Evolutionary conservation across 768 basidiomycete genomes (phyloP).

Genomic region (Rhizopogon vinicolor): DNA sequence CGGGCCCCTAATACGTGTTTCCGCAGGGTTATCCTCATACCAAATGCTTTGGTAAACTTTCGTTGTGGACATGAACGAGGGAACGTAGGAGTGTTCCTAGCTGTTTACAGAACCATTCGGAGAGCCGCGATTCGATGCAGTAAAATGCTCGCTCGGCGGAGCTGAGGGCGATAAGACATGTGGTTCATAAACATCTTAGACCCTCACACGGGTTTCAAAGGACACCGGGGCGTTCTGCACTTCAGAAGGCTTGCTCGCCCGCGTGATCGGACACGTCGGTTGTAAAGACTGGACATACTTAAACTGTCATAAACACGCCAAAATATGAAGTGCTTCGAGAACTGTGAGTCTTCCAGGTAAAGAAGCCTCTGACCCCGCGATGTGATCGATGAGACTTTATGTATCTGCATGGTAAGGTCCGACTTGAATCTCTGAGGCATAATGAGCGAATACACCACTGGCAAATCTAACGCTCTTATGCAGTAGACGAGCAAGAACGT

Average conservation of each 20-base stretch:
- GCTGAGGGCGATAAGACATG: background rate
- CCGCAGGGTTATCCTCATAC: background rate
- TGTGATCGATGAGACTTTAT: background rate
- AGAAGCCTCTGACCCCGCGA: background rate
- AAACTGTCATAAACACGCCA: background rate
- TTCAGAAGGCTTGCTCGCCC: background rate
- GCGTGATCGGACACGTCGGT: background rate
- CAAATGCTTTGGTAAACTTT: background rate
- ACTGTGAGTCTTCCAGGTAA: background rate
- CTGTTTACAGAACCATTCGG: background rate
- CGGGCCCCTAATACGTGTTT: background rate
- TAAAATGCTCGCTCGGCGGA: background rate
- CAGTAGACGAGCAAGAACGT: background rate
- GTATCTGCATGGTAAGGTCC: background rate
- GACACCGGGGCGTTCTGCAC: background rate
- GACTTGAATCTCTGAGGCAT: background rate
- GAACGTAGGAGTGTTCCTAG: background rate
- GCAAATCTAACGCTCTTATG: background rate
- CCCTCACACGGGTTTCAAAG: background rate
- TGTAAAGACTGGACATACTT: background rate
- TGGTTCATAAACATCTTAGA: background rate
- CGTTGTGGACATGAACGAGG: no score
- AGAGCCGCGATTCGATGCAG: background rate
- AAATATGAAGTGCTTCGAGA: slow-evolving; percentile 1
- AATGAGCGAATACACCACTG: background rate